A percentile compares a stretch with the other conserved stretches of the same genome.
These are phyloP conservation scores for Pichia sp. DNA, from an alignment of 1,139 yeast genomes.

Conservation along the genomic window DNA sequence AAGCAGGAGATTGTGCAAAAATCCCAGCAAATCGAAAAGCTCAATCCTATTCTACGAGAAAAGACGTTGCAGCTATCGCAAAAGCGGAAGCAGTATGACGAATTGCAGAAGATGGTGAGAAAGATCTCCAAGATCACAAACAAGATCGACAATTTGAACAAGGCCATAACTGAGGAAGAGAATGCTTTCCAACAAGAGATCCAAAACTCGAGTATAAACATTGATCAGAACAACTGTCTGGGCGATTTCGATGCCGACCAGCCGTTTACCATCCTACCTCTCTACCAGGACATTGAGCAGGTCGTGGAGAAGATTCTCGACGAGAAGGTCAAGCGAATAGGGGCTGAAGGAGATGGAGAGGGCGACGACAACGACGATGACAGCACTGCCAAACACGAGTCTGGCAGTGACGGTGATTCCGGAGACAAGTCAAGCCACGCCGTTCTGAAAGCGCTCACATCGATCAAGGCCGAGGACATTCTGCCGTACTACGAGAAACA, in stretches of 20 bases:
- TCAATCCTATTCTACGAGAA: slow-evolving; percentile 46
- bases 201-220: slow-evolving; percentile 33
- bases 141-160: slow-evolving; percentile 49
- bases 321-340: slow-evolving; percentile 12
- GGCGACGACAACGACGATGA: slow-evolving; percentile 7
- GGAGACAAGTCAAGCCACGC: neutral
- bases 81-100: slow-evolving; percentile 41
- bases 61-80: slow-evolving; percentile 44
- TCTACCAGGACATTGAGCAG: slow-evolving; percentile 47
- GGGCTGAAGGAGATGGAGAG: slow-evolving; percentile 21
- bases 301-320: slow-evolving; percentile 25
- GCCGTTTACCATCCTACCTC: slow-evolving; percentile 64
- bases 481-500: slow-evolving; percentile 27
- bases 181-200: slow-evolving; percentile 42
- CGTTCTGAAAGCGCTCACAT: slow-evolving; percentile 15
- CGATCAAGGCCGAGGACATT: slow-evolving; percentile 23
- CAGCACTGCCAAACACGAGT: neutral
- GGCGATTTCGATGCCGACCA: slow-evolving; percentile 78
- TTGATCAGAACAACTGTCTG: slow-evolving; percentile 32
- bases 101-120: slow-evolving; percentile 38
- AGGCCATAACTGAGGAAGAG: slow-evolving; percentile 57
- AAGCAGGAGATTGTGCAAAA: slow-evolving; percentile 45
- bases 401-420: neutral
- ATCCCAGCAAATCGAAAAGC: slow-evolving; percentile 40
- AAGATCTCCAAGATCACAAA: slow-evolving; percentile 45